Evolutionary conservation across 768 basidiomycete species (phyloP), one percentile per base, ranked within the genome.

Genomic region (Solioccasus polychromus): DNA sequence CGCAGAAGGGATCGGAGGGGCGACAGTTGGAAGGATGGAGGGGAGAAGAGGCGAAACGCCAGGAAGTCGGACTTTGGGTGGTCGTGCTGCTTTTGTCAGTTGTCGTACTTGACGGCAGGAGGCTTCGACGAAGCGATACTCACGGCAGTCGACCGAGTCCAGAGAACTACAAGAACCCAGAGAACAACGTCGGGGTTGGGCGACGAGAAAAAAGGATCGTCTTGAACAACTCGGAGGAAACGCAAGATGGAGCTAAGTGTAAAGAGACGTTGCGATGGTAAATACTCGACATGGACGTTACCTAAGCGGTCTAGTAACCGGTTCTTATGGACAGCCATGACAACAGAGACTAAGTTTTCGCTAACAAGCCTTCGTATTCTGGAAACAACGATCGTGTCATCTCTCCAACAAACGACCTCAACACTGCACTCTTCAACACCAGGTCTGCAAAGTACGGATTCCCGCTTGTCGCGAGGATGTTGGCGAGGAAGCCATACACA

Each of bases 401-500:
- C 22, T 51, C 50, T 12, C 39, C 39, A 10, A 58, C 51, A 26
- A 65, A 63, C 17, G 45, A 23, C 18, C 34, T 51, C 22, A 65
- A 34, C 24, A 37, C 53, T 7, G 29, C 14, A 38, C 60, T 62
- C 24, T 30, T 39, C 44, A 62, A 9, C 24, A 67, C 46, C 41
- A 65, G 42, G 17, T 24, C 25, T 36, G 51, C 5, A 46, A 62
- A 65, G 23, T 66, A 56, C 14, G 64, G 67, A 43, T 63, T 68
- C 5, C 38, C 52, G 1, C 19, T 39, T 35, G 40, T 36, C 17
- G 55, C 35, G 8, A 67, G 28, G 9, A 50, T 48, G 35, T 68
- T 68, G 37, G 66, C 62, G 7, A 67, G 59, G 46, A 67, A 67
- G 15, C 48, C 67, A 26, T 59, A 58, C 31, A 61, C 51, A 8